Evolutionary conservation across 495 filamentous ascomycete species (phyloP), one percentile per base, ranked within the genome.

Genomic region (Saxophila tyrrhenica): DNA sequence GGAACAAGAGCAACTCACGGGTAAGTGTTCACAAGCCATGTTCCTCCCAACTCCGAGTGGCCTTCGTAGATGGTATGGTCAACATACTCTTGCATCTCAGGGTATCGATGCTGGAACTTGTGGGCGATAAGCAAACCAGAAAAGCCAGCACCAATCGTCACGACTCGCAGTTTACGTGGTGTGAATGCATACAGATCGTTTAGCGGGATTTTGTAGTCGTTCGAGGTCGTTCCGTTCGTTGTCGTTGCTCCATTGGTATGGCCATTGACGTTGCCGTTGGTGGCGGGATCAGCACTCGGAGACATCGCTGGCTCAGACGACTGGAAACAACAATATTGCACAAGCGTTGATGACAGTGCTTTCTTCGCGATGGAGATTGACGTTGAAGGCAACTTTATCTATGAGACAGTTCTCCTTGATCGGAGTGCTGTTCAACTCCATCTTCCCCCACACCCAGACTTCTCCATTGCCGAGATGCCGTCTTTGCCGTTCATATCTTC

Each of bases 21-120:
- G 25, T 48, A 48, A 16, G 45, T 48, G 22, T 51, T 51, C 20
- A 23, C 49, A 17, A 50, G 51, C 84, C 85, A 89, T 0, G 83
- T 84, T 0, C 85, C 85, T 29, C 83, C 80, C 57, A 86, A 72
- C 46, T 84, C 85, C 0, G 65, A 63, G 58, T 90, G 90, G 73
- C 89, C 89, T 63, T 92, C 87, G 65, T 87, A 90, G 13, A 63
- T 55, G 5, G 47, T 47, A 48, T 61, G 49, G 23, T 63, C 54
- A 35, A 61, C 56, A 47, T 63, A 54, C 23, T 48, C 45, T 20
- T 48, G 45, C 45, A 48, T 48, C 43, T 53, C 38, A 3, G 45
- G 45, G 45, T 57, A 74, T 44, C 74, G 75, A 42, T 78, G 73
- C 0, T 75, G 72, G 21, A 85, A 71, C 22, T 82, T 70, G 55